Conservation (phyloP, 1,139 yeast genomes). For the Pichia sp. region DNA sequence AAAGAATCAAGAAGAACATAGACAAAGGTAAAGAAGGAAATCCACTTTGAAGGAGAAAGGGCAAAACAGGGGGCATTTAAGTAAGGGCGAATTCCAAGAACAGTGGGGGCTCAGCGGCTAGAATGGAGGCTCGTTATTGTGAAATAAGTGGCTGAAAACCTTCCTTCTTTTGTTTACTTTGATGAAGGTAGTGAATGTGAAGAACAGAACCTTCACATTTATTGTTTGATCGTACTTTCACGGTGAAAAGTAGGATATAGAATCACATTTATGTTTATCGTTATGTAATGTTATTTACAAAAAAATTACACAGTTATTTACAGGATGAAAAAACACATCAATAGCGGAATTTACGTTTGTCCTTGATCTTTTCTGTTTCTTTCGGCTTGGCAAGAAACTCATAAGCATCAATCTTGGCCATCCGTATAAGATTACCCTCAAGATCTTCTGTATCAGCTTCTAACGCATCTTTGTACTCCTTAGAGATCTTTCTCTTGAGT, state of each 20-base stretch:
- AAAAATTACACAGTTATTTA: slow-evolving; percentile 4
- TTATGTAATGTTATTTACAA: background rate
- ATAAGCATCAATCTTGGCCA: slow-evolving; percentile 27
- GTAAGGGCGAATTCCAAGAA: too few relatives aligned
- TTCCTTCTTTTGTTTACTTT: too few relatives aligned
- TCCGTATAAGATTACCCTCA: slow-evolving; percentile 17
- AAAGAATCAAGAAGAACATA: too few relatives aligned
- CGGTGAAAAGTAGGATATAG: too few relatives aligned
- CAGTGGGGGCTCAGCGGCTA: too few relatives aligned
- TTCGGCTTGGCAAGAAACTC: slow-evolving; percentile 24
- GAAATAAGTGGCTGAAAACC: too few relatives aligned
- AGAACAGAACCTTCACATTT: too few relatives aligned
- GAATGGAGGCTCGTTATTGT: too few relatives aligned
- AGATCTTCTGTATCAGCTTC: slow-evolving; percentile 18
- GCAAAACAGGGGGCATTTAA: slow-evolving; percentile 5
- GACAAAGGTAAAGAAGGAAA: background rate
- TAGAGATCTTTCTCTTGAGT: slow-evolving; percentile 20
- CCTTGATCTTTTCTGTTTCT: slow-evolving; percentile 21
- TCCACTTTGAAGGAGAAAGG: background rate
- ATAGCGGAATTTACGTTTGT: slow-evolving; percentile 16
- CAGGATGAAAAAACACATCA: background rate
- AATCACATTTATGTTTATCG: too few relatives aligned
- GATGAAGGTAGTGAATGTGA: too few relatives aligned
- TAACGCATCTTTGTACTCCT: slow-evolving; percentile 23
- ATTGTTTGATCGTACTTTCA: too few relatives aligned